These are phyloP conservation scores for Raffaelea arxii DNA, from an alignment of 2,329 filamentous ascomycete species.

Conservation along the genomic window DNA sequence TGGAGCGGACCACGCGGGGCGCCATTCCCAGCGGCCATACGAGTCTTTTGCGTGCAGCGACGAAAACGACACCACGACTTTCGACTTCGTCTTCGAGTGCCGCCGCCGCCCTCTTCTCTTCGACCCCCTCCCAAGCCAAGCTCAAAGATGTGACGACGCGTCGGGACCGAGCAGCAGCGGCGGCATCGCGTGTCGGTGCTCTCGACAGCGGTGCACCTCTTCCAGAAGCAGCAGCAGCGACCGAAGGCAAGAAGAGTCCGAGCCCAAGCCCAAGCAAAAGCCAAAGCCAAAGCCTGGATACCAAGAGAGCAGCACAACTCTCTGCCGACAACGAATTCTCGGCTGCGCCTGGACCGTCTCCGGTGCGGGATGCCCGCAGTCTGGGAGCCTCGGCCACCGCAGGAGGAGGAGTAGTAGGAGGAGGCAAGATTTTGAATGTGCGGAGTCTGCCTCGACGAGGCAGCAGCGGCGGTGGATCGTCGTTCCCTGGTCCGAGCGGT, in stretches of 20 bases:
- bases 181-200: conserved; percentile 15
- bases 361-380: conserved; percentile 5
- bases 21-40: background rate
- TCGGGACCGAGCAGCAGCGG: conserved; percentile 13
- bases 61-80: too few relatives aligned
- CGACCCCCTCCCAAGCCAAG: conserved; percentile 9
- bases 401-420: background rate
- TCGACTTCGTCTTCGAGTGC: too few relatives aligned
- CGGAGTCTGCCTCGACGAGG: conserved; percentile 15
- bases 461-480: background rate
- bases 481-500: conserved; percentile 6
- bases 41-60: background rate
- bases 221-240: background rate
- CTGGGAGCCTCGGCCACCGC: conserved; percentile 1
- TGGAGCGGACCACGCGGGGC: conserved; percentile 6
- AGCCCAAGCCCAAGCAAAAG: too few relatives aligned
- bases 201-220: conserved; percentile 4
- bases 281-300: background rate
- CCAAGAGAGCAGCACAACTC: too few relatives aligned
- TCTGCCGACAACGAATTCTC: too few relatives aligned
- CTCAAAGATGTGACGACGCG: conserved; percentile 6
- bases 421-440: conserved; percentile 18
- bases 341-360: background rate
- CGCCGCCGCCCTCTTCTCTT: conserved; percentile 8
- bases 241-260: background rate